Evolutionary conservation across 345 rosid genomes (phyloP).

Genomic region (Citropsis articulata): DNA sequence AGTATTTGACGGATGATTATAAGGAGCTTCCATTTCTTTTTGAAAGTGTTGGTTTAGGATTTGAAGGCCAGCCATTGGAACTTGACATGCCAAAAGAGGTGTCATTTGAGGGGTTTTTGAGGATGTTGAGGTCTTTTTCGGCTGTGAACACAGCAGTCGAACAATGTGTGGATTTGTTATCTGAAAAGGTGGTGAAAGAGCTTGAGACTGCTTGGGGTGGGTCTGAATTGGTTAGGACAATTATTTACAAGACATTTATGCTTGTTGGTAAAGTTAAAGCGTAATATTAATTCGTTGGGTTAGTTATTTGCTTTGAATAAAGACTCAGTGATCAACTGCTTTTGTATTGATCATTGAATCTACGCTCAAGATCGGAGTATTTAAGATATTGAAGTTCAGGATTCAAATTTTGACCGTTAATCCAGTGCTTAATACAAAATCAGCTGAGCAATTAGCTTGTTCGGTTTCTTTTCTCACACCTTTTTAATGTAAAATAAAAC

Average conservation of each 20-base stretch:
- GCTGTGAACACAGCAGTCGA: constrained; percentile 45
- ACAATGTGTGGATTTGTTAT: constrained; percentile 59
- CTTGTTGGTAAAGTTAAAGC: constrained; percentile 49
- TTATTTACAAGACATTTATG: constrained; percentile 53
- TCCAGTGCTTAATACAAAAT: too few species aligned
- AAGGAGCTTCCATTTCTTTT: constrained; percentile 63
- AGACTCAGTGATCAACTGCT: too few species aligned
- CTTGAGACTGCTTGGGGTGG: constrained; percentile 66
- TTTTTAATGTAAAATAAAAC: too few species aligned
- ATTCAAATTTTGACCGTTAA: too few species aligned
- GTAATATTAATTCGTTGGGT: background rate
- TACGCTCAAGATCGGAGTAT: too few species aligned
- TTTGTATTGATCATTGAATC: too few species aligned
- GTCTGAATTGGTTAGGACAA: constrained; percentile 32
- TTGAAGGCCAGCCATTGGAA: constrained; percentile 48
- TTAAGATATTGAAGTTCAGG: too few species aligned
- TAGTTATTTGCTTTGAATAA: too few species aligned
- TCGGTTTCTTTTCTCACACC: too few species aligned
- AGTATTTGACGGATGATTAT: constrained; percentile 32
- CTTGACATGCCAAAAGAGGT: constrained; percentile 46
- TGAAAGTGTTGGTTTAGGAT: constrained; percentile 53
- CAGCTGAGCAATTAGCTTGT: too few species aligned
- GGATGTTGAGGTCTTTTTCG: constrained; percentile 47
- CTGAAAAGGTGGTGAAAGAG: constrained; percentile 40
- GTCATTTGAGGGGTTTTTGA: constrained; percentile 49